Conservation (phyloP, 139 green algal species). For the Chlorella ohadii region DNA sequence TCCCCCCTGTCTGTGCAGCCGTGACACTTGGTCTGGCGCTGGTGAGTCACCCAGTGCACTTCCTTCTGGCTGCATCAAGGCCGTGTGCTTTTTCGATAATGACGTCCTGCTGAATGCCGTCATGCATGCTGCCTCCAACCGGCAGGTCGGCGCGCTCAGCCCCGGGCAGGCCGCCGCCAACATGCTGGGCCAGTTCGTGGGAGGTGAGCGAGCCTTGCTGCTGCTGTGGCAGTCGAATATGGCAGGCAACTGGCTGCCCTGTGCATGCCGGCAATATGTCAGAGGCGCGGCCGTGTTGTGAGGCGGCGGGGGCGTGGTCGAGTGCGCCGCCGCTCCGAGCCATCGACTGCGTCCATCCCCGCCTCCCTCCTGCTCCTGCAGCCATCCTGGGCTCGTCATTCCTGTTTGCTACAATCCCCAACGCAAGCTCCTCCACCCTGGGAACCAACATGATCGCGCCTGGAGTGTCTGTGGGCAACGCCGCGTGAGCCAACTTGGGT, state of each 20-base stretch:
- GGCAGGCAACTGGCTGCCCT: no score
- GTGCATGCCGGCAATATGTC: no score
- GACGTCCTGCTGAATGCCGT: no score
- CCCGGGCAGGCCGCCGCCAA: conserved; percentile 33
- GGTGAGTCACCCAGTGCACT: no score
- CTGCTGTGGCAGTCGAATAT: no score
- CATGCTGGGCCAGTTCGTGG: conserved; percentile 17
- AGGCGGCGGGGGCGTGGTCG: no score
- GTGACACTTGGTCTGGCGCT: conserved; percentile 36
- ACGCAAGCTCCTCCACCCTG: neutral
- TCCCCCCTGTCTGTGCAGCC: conserved; percentile 12
- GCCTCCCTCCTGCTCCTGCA: neutral
- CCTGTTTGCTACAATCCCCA: conserved; percentile 34
- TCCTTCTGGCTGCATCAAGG: no score
- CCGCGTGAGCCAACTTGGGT: neutral
- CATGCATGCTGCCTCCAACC: no score
- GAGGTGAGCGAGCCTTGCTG: neutral
- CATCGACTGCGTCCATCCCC: no score
- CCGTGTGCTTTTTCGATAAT: no score
- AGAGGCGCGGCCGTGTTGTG: no score
- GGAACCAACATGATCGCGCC: conserved; percentile 30
- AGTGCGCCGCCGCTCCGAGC: no score
- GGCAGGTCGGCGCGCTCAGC: neutral
- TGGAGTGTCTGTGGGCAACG: conserved; percentile 40
- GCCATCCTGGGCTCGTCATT: conserved; percentile 49